Evolutionary conservation across 2,329 filamentous ascomycete genomes (phyloP).

Genomic region (Calonectria honghensis): DNA sequence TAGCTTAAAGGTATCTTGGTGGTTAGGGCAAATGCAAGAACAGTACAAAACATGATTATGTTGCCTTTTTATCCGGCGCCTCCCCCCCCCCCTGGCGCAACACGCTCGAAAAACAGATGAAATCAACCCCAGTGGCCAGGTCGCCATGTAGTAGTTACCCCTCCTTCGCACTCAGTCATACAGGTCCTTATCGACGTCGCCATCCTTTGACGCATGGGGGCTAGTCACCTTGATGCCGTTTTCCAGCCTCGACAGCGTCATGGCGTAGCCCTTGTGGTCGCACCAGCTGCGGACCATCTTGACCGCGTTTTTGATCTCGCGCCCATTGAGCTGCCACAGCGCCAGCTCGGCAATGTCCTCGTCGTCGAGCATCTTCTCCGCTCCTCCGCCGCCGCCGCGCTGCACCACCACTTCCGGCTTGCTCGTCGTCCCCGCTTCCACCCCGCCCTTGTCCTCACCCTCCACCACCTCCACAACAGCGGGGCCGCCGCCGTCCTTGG

Average conservation of each 20-base stretch:
- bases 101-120: neutral
- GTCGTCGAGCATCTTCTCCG: conserved; percentile 53
- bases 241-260: conserved; percentile 66
- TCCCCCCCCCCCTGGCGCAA: neutral
- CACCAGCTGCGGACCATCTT: conserved; percentile 69
- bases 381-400: conserved; percentile 48
- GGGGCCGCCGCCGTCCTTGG: neutral
- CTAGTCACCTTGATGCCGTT: conserved; percentile 67
- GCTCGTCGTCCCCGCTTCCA: neutral
- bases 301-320: conserved; percentile 69
- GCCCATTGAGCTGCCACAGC: conserved; percentile 65
- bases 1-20: conserved; percentile 15
- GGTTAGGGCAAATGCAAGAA: neutral
- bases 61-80: neutral
- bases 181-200: conserved; percentile 52
- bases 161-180: conserved; percentile 49
- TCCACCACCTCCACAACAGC: neutral
- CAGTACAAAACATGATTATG: neutral
- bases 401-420: conserved; percentile 28
- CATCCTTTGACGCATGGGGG: conserved; percentile 63
- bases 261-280: conserved; percentile 63
- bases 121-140: neutral
- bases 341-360: conserved; percentile 63
- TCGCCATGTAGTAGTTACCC: neutral
- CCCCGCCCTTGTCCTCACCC: neutral